These are phyloP conservation scores for Wickerhamiella cacticola DNA, from an alignment of 805 yeast genomes.

Conservation along the genomic window DNA sequence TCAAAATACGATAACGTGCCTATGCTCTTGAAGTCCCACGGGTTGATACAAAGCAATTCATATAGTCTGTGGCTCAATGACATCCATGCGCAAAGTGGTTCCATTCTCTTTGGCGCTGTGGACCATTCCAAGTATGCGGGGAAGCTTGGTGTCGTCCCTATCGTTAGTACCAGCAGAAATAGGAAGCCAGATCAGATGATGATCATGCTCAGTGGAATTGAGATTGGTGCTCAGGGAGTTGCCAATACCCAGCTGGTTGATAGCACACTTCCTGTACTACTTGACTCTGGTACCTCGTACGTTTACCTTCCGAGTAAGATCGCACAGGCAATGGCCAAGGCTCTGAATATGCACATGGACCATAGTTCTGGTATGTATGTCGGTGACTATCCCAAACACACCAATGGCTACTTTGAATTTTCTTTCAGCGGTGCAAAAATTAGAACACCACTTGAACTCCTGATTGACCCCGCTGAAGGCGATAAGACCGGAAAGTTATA, in stretches of 20 bases:
- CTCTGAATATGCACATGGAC: slow-evolving; percentile 15
- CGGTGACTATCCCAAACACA: slow-evolving; percentile 7
- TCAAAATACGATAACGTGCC: slow-evolving; percentile 27
- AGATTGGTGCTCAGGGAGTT: not conserved
- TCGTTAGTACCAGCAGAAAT: slow-evolving; percentile 11
- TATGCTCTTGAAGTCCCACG: slow-evolving; percentile 29
- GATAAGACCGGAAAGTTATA: not conserved
- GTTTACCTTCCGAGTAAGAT: slow-evolving; percentile 33
- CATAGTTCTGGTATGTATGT: slow-evolving; percentile 10
- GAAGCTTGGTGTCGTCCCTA: slow-evolving; percentile 26
- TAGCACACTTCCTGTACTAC: slow-evolving; percentile 18
- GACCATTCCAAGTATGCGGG: slow-evolving; percentile 33
- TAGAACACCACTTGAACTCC: slow-evolving; percentile 14
- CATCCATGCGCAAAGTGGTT: slow-evolving; percentile 26
- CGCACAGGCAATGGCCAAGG: slow-evolving; percentile 13
- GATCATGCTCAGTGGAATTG: slow-evolving; percentile 21
- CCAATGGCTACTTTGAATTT: slow-evolving; percentile 15
- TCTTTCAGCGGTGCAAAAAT: slow-evolving; percentile 19
- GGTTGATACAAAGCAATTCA: slow-evolving; percentile 32
- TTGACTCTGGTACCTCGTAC: slow-evolving; percentile 47
- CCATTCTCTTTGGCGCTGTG: slow-evolving; percentile 34
- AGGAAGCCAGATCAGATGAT: slow-evolving; percentile 16
- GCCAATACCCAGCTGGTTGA: slow-evolving; percentile 3
- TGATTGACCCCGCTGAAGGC: slow-evolving; percentile 9
- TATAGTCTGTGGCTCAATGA: slow-evolving; percentile 37